Conservation (phyloP, 164 flowering plant species). For the Piper betle region DNA sequence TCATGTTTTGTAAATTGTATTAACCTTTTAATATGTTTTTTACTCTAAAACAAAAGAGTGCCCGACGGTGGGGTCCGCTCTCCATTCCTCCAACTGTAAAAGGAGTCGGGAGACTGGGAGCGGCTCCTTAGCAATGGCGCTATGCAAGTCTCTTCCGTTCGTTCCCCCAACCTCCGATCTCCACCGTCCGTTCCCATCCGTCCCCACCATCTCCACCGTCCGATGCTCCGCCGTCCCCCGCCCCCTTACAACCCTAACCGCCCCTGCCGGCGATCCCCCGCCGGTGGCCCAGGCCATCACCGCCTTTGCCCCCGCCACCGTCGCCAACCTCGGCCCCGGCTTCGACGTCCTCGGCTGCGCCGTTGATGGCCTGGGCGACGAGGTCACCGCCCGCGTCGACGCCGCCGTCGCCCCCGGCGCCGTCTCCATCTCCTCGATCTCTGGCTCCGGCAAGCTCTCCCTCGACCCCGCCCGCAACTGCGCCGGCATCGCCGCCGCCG, state of each 20-base stretch:
- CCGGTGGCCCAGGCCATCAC: slow-evolving; percentile 60
- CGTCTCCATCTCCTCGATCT: slow-evolving; percentile 45
- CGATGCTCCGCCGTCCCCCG: not conserved
- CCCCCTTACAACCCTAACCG: not conserved
- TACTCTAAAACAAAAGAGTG: too few species aligned
- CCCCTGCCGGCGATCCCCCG: slow-evolving; percentile 26
- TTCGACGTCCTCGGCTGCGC: slow-evolving; percentile 97
- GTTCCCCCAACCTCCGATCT: slow-evolving; percentile 5
- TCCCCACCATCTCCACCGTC: not conserved
- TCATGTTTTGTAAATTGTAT: too few species aligned
- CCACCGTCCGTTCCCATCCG: not conserved
- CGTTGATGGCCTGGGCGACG: slow-evolving; percentile 85
- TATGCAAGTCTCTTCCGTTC: not conserved
- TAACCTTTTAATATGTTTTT: too few species aligned
- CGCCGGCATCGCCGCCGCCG: slow-evolving; percentile 87
- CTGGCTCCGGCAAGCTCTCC: slow-evolving; percentile 37
- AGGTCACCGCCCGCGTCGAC: slow-evolving; percentile 47
- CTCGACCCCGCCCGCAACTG: slow-evolving; percentile 62
- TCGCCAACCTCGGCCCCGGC: slow-evolving; percentile 95
- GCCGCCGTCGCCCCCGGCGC: slow-evolving; percentile 53
- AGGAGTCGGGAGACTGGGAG: too few species aligned
- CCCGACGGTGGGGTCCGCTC: too few species aligned
- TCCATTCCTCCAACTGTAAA: too few species aligned
- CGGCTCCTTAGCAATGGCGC: not conserved
- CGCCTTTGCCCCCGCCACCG: slow-evolving; percentile 89